Base-by-base conservation (phyloP, 805 yeast species). In the Cyberlindnera nakhonratchasimensis region DNA sequence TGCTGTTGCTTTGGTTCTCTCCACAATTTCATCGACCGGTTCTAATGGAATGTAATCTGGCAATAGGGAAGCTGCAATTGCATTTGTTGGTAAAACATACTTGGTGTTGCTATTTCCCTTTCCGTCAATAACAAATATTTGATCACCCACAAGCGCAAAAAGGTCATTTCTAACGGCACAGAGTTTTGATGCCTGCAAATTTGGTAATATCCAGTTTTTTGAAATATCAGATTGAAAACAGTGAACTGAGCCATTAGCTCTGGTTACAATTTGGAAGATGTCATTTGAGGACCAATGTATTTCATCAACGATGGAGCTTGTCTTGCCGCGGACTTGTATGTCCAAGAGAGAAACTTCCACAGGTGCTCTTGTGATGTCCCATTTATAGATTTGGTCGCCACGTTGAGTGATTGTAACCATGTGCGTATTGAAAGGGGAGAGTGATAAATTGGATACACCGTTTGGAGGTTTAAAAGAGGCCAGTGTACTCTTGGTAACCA, bases 311-410 rank as follows among this genome's bases (percentile, higher is more conserved):
- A 67, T 56, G 0, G 85, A 77, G 6, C 79, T 70, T 1, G 86
- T 80, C 51, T 77, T 79, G 2, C 90, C 89, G 19, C 88, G 66
- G 11, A 61, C 62, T 49, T 78, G 80, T 47, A 76, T 74, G 14
- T 83, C 87, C 37, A 79, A 55, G 18, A 82, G 59, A 1, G 74
- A 64, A 2, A 82, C 67, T 46, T 77, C 77, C 2, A 52, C 54
- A 2, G 80, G 76, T 28, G 71, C 63, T 42, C 70, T 68, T 34
- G 80, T 66, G 41, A 74, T 67, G 53, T 82, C 89, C 84, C 87
- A 82, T 48, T 79, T 64, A 52, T 69, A 79, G 5, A 82, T 63
- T 37, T 67, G 72, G 55, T 83, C 87, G 3, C 90, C 89, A 39
- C 85, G 67, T 18, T 58, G 52, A 10, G 75, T 72, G 3, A 73